Evolutionary conservation across 805 yeast genomes (phyloP), one percentile per base, ranked within the genome.

Genomic region (Wickerhamiella domercqiae): DNA sequence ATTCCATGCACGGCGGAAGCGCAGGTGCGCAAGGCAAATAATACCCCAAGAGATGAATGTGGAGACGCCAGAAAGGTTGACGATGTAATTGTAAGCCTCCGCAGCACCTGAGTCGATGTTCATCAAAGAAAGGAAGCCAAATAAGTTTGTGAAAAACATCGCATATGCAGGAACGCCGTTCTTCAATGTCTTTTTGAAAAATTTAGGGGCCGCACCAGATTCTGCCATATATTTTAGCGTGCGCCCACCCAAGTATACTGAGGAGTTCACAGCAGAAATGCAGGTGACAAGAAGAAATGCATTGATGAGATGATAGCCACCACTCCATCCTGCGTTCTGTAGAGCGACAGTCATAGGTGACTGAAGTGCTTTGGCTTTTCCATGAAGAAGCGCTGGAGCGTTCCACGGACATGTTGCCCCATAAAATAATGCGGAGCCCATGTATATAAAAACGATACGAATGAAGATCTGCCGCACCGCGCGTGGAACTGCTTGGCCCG

Each of bases 1-100:
- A 2, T 49, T 38, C 68, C 69, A 64, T 2, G 68, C 71, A 9
- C 45, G 45, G 45, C 82, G 64, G 51, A 75, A 73, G 32, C 79
- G 57, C 14, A 74, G 40, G 44, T 76, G 80, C 26, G 68, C 64
- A 35, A 66, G 59, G 16, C 73, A 65, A 19, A 75, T 69, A 9
- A 66, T 57, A 5, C 74, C 76, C 83, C 82, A 75, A 2, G 74
- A 80, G 35, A 75, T 62, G 40, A 75, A 76, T 3, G 74, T 72
- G 2, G 78, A 71, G 17, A 76, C 78, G 41, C 82, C 81, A 3
- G 77, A 65, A 32, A 75, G 56, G 48, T 70, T 72, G 34, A 73
- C 73, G 47, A 74, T 72, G 50, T 75, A 75, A 24, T 47, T 51
- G 55, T 73, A 75, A 2, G 80, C 80, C 28, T 60, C 51, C 2